Evolutionary conservation across 2,329 filamentous ascomycete species (phyloP).

Genomic region (Clonostachys solani): DNA sequence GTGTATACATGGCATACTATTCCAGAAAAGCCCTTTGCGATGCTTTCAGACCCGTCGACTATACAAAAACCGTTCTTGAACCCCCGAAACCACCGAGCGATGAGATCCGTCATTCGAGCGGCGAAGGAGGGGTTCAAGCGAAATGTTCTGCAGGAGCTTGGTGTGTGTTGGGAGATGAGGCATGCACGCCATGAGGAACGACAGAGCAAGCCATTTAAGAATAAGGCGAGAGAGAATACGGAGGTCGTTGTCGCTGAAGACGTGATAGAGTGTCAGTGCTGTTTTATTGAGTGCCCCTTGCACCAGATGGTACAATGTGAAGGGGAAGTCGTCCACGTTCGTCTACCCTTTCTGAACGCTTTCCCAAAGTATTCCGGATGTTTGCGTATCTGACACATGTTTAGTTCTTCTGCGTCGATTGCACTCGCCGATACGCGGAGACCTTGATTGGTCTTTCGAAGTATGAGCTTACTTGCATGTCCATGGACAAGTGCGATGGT

Average conservation of each 20-base stretch:
- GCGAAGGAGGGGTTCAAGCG: no score
- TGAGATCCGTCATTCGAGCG: no score
- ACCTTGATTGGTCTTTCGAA: constrained; percentile 64
- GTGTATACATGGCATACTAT: not conserved
- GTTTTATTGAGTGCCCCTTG: constrained; percentile 61
- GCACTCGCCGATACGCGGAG: constrained; percentile 62
- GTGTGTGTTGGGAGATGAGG: no score
- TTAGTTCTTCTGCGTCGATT: constrained; percentile 64
- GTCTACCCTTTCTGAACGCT: constrained; percentile 5
- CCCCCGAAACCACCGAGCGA: no score
- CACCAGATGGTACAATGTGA: constrained; percentile 68
- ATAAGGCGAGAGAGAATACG: no score
- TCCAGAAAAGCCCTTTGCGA: not conserved
- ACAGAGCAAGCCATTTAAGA: no score
- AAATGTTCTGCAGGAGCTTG: no score
- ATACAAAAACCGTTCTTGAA: constrained; percentile 28
- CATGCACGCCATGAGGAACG: no score
- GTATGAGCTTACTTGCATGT: constrained; percentile 68
- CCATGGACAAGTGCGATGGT: constrained; percentile 59
- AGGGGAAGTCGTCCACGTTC: constrained; percentile 46
- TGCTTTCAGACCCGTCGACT: not conserved
- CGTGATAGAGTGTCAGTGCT: constrained; percentile 63
- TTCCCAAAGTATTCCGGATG: not conserved
- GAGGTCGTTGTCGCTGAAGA: no score
- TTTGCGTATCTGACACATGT: not conserved